phyloP scores from a whole-genome alignment of 2,329 filamentous ascomycete species.

The Tolypocladium pustulatum region DNA sequence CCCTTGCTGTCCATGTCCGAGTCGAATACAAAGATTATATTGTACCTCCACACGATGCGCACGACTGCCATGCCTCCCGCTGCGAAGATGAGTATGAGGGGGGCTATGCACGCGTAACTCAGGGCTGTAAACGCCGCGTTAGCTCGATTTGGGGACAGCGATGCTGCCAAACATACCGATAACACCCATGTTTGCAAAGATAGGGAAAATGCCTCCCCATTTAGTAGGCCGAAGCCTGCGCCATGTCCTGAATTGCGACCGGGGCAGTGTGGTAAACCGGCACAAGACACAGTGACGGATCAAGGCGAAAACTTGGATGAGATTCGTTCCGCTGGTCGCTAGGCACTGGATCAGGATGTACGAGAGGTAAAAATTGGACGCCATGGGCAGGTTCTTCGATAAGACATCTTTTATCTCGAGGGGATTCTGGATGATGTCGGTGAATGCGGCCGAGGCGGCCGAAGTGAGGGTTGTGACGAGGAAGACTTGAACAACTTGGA shows the following conservation, averaged over 20 bases:
- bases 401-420: constrained; percentile 51
- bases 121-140: constrained; percentile 43
- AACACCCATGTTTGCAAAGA: constrained; percentile 71
- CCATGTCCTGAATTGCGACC: constrained; percentile 73
- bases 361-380: constrained; percentile 86
- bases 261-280: constrained; percentile 65
- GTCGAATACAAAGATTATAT: constrained; percentile 78
- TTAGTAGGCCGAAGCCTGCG: constrained; percentile 60
- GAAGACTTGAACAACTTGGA: constrained; percentile 88
- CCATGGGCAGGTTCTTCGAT: constrained; percentile 64
- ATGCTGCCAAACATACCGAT: constrained; percentile 47
- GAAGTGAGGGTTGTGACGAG: constrained; percentile 75
- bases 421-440: constrained; percentile 54
- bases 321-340: constrained; percentile 60
- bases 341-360: constrained; percentile 93
- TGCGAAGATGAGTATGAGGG: constrained; percentile 74
- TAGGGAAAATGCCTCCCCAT: constrained; percentile 75
- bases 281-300: constrained; percentile 47
- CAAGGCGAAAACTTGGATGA: constrained; percentile 64
- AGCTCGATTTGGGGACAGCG: background rate
- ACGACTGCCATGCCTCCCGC: constrained; percentile 69
- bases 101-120: constrained; percentile 78
- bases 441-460: constrained; percentile 61
- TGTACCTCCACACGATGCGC: constrained; percentile 84
- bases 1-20: constrained; percentile 79